A percentile compares a stretch with the other conserved stretches of the same genome.
These are phyloP conservation scores for Waitea zeae DNA, from an alignment of 1,284 basidiomycete species.

Conservation along the genomic window DNA sequence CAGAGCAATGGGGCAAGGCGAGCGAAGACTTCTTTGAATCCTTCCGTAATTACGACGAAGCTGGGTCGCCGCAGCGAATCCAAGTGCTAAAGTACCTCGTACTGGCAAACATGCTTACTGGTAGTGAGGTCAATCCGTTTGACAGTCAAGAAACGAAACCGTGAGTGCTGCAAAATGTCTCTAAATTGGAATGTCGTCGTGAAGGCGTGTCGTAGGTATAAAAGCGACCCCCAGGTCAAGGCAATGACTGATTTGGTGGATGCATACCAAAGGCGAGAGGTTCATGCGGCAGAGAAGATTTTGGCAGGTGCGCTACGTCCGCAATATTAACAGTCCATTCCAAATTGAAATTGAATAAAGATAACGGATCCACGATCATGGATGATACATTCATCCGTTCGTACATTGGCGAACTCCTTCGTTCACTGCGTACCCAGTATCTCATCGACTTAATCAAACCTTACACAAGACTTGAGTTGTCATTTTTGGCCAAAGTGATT, in stretches of 20 bases:
- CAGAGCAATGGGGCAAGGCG: constrained; percentile 92
- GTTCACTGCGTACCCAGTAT: constrained; percentile 87
- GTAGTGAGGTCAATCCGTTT: constrained; percentile 97
- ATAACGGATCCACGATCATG: constrained; percentile 89
- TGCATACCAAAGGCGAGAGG: constrained; percentile 91
- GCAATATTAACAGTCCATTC: not conserved
- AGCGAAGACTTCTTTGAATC: constrained; percentile 98
- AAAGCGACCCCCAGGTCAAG: constrained; percentile 89
- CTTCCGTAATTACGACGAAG: constrained; percentile 97
- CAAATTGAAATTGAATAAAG: constrained; percentile 19
- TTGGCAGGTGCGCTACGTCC: constrained; percentile 56
- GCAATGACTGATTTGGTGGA: constrained; percentile 97
- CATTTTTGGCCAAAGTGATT: constrained; percentile 75
- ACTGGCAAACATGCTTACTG: constrained; percentile 95
- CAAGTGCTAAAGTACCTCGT: constrained; percentile 98
- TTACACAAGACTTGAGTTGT: constrained; percentile 84
- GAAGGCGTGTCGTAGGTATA: constrained; percentile 46
- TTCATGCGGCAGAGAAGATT: constrained; percentile 92
- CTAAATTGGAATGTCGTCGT: not conserved
- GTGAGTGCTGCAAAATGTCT: constrained; percentile 20
- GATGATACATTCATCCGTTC: constrained; percentile 84
- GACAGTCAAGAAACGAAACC: constrained; percentile 99
- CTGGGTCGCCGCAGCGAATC: constrained; percentile 89
- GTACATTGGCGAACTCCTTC: constrained; percentile 91
- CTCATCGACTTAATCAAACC: constrained; percentile 96